These are phyloP conservation scores for Penstemon davidsonii DNA, from an alignment of 257 asterid species.

Conservation along the genomic window DNA sequence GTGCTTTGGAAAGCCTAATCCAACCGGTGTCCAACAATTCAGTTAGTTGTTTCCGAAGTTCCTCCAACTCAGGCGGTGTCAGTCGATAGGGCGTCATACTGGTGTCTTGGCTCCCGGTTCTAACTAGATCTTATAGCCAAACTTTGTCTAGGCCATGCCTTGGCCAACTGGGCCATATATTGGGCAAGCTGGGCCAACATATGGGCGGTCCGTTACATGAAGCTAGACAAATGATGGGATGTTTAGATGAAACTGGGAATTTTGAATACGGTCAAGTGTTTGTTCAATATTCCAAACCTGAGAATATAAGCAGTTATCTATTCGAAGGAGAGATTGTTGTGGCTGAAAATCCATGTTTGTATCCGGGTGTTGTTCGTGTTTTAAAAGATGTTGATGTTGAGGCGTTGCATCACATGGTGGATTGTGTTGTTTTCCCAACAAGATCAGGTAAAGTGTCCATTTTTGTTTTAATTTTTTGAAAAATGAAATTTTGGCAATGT, in stretches of 20 bases:
- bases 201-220: not conserved
- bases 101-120: too few species aligned
- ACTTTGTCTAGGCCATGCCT: too few species aligned
- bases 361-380: slow-evolving; percentile 86
- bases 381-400: slow-evolving; percentile 53
- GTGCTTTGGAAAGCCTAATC: too few species aligned
- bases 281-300: slow-evolving; percentile 57
- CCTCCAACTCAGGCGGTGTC: too few species aligned
- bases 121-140: too few species aligned
- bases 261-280: slow-evolving; percentile 85
- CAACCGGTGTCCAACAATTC: too few species aligned
- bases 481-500: not conserved
- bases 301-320: slow-evolving; percentile 29
- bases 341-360: slow-evolving; percentile 94
- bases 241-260: slow-evolving; percentile 76
- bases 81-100: too few species aligned
- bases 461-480: too few species aligned
- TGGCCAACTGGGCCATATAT: too few species aligned
- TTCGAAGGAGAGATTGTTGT: slow-evolving; percentile 55
- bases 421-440: slow-evolving; percentile 81
- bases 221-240: slow-evolving; percentile 88
- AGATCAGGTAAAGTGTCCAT: slow-evolving; percentile 51
- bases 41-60: too few species aligned
- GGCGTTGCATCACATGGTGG: slow-evolving; percentile 76
- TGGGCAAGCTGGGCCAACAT: too few species aligned